These are phyloP conservation scores for Zopfia rhizophila DNA, from an alignment of 2,329 filamentous ascomycete species.

Conservation along the genomic window DNA sequence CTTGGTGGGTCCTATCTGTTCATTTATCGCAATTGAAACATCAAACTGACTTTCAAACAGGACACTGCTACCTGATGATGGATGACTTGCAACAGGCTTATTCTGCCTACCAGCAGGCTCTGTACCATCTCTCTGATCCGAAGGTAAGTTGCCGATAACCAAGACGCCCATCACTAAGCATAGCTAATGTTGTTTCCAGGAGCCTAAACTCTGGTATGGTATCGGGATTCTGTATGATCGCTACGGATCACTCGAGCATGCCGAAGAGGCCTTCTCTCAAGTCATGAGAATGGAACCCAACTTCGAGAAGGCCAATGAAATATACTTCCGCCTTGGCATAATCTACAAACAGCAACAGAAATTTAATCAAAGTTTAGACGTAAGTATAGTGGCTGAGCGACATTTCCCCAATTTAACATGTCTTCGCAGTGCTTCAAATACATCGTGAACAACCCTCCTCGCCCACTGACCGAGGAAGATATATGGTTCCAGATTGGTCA, in stretches of 20 bases:
- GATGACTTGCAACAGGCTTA: conserved; percentile 98
- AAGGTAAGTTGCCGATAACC: conserved; percentile 68
- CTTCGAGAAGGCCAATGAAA: conserved; percentile 99
- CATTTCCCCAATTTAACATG: conserved; percentile 13
- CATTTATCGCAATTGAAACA: not conserved
- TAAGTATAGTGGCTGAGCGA: conserved; percentile 53
- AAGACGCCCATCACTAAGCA: not conserved
- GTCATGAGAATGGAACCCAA: conserved; percentile 99
- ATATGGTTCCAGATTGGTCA: conserved; percentile 99
- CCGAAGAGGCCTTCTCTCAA: conserved; percentile 96
- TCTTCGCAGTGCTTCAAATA: conserved; percentile 91
- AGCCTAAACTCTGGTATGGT: conserved; percentile 98
- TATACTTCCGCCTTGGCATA: conserved; percentile 98
- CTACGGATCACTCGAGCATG: conserved; percentile 95
- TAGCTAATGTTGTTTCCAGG: conserved; percentile 61
- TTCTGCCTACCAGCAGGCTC: conserved; percentile 92
- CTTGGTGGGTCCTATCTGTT: conserved; percentile 69
- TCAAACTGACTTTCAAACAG: conserved; percentile 57
- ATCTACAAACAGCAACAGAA: conserved; percentile 99
- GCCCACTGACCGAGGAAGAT: conserved; percentile 93
- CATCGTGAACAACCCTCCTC: conserved; percentile 91
- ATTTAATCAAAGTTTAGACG: conserved; percentile 90
- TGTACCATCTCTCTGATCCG: conserved; percentile 91
- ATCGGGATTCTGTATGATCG: conserved; percentile 98
- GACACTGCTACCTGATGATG: conserved; percentile 99